Evolutionary conservation across 192 early-diverging fungal genomes (phyloP).

Genomic region (Rhizoclosmatium globosum): DNA sequence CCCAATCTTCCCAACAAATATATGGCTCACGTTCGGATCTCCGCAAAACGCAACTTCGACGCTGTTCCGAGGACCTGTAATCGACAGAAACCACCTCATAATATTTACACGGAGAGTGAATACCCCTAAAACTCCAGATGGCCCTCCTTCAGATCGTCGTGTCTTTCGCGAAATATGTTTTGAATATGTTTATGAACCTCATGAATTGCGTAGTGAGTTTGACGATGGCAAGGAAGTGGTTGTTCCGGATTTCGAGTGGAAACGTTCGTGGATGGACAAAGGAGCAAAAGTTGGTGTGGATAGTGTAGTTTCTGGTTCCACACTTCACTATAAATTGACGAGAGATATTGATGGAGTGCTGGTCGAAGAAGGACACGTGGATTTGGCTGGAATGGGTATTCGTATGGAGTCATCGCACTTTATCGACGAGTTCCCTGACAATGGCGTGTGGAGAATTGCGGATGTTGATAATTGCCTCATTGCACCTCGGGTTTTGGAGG

Average conservation of each 20-base stretch:
- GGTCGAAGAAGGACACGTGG: background rate
- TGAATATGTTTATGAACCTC: constrained; percentile 3
- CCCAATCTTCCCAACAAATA: background rate
- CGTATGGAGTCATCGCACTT: constrained; percentile 24
- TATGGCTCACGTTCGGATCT: constrained; percentile 25
- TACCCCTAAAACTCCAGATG: background rate
- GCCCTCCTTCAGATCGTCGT: too few relatives aligned
- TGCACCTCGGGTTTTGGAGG: constrained; percentile 17
- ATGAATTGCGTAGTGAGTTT: background rate
- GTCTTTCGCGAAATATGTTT: constrained; percentile 11
- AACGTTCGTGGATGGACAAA: background rate
- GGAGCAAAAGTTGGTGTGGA: constrained; percentile 12
- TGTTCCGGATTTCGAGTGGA: constrained; percentile 15
- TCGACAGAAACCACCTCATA: background rate
- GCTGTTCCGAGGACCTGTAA: constrained; percentile 17
- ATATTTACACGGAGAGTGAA: background rate
- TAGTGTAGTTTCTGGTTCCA: background rate
- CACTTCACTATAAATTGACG: background rate
- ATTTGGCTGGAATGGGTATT: constrained; percentile 29
- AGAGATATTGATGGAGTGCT: constrained; percentile 3
- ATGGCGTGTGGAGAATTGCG: constrained; percentile 21
- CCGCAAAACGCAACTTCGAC: constrained; percentile 1
- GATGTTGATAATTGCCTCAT: constrained; percentile 23
- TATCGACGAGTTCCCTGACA: constrained; percentile 12
- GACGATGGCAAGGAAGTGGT: background rate